Percentiles rank a stretch among this genome's conserved stretches.
Conservation (phyloP, 164 flowering plant genomes). For the Santalum album region DNA sequence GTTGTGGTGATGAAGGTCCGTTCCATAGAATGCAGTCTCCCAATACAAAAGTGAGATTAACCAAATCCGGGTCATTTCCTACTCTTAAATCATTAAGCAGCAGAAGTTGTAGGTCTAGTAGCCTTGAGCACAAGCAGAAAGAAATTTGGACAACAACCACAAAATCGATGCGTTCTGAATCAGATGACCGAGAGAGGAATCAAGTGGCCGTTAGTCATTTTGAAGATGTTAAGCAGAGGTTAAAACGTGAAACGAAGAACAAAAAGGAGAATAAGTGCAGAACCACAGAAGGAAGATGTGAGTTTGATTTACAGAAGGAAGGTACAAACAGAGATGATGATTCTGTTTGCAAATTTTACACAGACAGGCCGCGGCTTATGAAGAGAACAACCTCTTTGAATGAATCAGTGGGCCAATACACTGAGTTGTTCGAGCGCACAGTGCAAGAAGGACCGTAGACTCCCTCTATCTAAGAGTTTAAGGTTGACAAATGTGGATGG, state of each 20-base stretch:
- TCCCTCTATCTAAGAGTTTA: constrained; percentile 24
- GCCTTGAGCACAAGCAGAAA: constrained; percentile 27
- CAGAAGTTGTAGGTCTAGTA: constrained; percentile 9
- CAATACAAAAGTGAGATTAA: constrained; percentile 11
- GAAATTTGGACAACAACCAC: constrained; percentile 24
- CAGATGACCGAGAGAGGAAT: constrained; percentile 15
- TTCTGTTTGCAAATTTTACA: constrained; percentile 7
- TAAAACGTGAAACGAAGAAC: constrained; percentile 15
- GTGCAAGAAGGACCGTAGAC: constrained; percentile 8
- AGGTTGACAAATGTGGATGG: constrained; percentile 19
- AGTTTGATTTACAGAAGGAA: not conserved
- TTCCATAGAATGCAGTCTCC: constrained; percentile 7
- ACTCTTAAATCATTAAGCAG: not conserved
- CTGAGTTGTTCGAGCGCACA: constrained; percentile 20
- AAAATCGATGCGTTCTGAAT: not conserved
- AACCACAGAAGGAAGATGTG: not conserved
- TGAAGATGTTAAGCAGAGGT: constrained; percentile 12
- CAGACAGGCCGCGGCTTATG: not conserved
- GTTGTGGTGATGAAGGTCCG: not conserved
- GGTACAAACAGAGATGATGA: not conserved
- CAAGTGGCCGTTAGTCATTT: constrained; percentile 13
- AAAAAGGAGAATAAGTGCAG: constrained; percentile 6
- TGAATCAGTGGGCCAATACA: constrained; percentile 23
- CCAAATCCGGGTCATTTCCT: constrained; percentile 31
- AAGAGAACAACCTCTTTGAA: constrained; percentile 21